phyloP scores from a whole-genome alignment of 331 rosid genomes.

The Pyrus hybrid region DNA sequence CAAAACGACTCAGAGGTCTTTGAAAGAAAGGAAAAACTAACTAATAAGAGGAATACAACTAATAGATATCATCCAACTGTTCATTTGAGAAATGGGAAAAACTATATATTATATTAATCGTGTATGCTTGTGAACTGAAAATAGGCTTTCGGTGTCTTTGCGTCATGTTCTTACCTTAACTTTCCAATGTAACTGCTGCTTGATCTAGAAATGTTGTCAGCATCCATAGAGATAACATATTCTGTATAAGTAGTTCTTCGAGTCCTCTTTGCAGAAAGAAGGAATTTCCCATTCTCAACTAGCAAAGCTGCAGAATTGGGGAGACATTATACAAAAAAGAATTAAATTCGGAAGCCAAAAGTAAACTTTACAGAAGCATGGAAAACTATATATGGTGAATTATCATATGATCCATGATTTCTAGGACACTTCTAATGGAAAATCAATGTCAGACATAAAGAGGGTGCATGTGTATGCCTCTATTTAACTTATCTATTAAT shows the following conservation, averaged over 20 bases:
- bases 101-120: neutral
- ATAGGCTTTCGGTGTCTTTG: neutral
- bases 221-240: conserved; percentile 50
- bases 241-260: conserved; percentile 81
- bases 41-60: neutral
- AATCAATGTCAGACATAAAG: neutral
- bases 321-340: neutral
- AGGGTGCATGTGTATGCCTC: too few relatives aligned
- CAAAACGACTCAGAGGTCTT: neutral
- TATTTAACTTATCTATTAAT: neutral
- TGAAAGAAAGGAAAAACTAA: neutral
- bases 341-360: neutral
- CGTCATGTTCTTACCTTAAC: conserved; percentile 40
- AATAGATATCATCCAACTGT: neutral
- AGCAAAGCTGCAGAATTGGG: conserved; percentile 49
- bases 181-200: conserved; percentile 82
- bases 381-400: neutral
- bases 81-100: neutral
- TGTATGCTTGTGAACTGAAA: neutral
- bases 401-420: neutral
- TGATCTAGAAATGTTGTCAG: conserved; percentile 47
- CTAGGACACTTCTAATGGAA: neutral
- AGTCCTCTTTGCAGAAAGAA: conserved; percentile 82
- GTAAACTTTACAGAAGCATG: neutral
- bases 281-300: conserved; percentile 87